Conservation (phyloP, 495 filamentous ascomycete species). For the Endocarpon pusillum region DNA sequence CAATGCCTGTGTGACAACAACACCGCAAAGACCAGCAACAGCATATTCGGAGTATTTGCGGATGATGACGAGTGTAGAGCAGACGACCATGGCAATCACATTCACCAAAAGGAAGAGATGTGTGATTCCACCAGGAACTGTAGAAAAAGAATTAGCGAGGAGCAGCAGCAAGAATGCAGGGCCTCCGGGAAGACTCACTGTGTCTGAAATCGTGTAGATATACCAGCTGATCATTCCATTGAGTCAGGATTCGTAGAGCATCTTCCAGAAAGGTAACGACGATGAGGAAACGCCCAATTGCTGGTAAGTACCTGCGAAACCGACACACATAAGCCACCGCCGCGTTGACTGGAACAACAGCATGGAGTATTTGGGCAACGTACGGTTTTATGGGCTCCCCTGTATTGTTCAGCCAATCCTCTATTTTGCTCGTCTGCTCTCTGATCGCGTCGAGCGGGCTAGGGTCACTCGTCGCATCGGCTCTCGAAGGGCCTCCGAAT, state of each 20-base stretch:
- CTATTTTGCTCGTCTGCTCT: slow-evolving; percentile 93
- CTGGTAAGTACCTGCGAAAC: slow-evolving; percentile 63
- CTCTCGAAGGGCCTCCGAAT: slow-evolving; percentile 48
- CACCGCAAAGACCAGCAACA: slow-evolving; percentile 72
- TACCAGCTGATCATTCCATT: slow-evolving; percentile 90
- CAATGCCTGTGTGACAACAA: slow-evolving; percentile 89
- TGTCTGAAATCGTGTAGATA: slow-evolving; percentile 87
- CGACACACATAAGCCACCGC: slow-evolving; percentile 9
- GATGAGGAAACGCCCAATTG: slow-evolving; percentile 91
- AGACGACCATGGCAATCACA: slow-evolving; percentile 72
- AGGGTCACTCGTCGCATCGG: slow-evolving; percentile 49
- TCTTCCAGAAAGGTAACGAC: slow-evolving; percentile 98
- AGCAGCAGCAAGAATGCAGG: background rate
- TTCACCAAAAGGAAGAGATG: slow-evolving; percentile 88
- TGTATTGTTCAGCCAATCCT: slow-evolving; percentile 79
- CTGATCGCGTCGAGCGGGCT: slow-evolving; percentile 84
- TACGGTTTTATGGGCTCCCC: slow-evolving; percentile 93
- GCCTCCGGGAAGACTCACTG: slow-evolving; percentile 39
- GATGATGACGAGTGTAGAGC: slow-evolving; percentile 70
- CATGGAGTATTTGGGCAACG: slow-evolving; percentile 23
- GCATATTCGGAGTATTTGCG: slow-evolving; percentile 86
- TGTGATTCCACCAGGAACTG: slow-evolving; percentile 79
- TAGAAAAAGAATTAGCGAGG: slow-evolving; percentile 4
- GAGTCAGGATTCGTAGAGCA: slow-evolving; percentile 85
- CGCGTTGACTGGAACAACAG: slow-evolving; percentile 1